Evolutionary conservation across 768 basidiomycete genomes (phyloP).

Genomic region (Coprinellus aureogranulatus): DNA sequence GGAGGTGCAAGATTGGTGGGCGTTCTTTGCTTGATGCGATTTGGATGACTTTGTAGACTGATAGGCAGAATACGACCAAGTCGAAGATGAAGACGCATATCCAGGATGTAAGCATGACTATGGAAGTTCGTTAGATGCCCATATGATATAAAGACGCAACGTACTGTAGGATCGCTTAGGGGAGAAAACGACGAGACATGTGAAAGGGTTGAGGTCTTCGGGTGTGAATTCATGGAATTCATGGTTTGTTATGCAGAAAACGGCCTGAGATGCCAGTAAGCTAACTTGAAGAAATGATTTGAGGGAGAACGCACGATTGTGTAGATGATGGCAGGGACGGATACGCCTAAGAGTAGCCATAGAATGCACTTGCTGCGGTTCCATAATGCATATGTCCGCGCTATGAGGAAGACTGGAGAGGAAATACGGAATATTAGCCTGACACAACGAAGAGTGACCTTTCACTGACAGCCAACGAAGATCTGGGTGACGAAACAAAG

Average conservation of each 20-base stretch:
- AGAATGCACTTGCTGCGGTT: slow-evolving; percentile 5
- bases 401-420: slow-evolving; percentile 5
- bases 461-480: not conserved
- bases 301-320: not conserved
- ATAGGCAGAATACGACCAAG: slow-evolving; percentile 17
- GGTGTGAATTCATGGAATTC: not conserved
- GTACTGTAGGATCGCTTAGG: not conserved
- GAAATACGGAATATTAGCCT: not conserved
- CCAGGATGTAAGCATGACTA: slow-evolving; percentile 15
- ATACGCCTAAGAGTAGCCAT: slow-evolving; percentile 1
- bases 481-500: not conserved
- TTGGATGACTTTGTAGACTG: slow-evolving; percentile 16
- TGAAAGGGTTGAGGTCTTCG: not conserved
- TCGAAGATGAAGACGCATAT: slow-evolving; percentile 18
- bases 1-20: slow-evolving; percentile 4
- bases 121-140: not conserved
- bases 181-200: not conserved
- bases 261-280: too few species aligned
- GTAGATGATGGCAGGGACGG: not conserved
- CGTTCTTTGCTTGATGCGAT: not conserved
- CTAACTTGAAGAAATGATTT: not conserved
- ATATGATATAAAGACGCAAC: not conserved
- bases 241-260: not conserved
- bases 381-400: slow-evolving; percentile 13
- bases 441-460: not conserved